These are phyloP conservation scores for Melampsora larici-populina DNA, from an alignment of 1,284 basidiomycete genomes.

Conservation along the genomic window DNA sequence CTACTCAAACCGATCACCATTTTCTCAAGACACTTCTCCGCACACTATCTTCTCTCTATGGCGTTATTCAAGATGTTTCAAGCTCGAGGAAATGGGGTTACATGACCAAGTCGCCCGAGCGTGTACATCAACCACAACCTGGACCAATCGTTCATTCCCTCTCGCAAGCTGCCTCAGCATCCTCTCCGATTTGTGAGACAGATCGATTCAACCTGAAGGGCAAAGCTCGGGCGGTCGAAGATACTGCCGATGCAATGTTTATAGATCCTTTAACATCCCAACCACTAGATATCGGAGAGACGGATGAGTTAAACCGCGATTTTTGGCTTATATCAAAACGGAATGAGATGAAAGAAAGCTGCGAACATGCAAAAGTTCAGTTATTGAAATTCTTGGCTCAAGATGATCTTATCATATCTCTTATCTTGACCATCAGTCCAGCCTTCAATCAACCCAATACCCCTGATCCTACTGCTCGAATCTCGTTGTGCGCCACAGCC, in stretches of 20 bases:
- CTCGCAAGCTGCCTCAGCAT: neutral
- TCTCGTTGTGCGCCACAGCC: slow-evolving; percentile 13
- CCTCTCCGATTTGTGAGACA: neutral
- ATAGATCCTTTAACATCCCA: neutral
- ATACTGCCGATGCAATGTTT: neutral
- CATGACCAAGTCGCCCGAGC: slow-evolving; percentile 43
- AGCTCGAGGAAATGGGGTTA: slow-evolving; percentile 41
- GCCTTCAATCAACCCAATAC: neutral
- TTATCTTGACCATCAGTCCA: slow-evolving; percentile 23
- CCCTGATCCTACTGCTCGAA: neutral
- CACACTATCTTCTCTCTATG: slow-evolving; percentile 34
- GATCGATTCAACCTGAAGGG: slow-evolving; percentile 22
- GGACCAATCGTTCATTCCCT: neutral
- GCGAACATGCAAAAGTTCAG: slow-evolving; percentile 27
- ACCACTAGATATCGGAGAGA: neutral
- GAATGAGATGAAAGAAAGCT: slow-evolving; percentile 34
- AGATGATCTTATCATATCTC: slow-evolving; percentile 4
- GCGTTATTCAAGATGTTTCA: slow-evolving; percentile 38
- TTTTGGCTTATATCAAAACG: slow-evolving; percentile 32
- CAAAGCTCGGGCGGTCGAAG: slow-evolving; percentile 17
- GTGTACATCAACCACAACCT: slow-evolving; percentile 26
- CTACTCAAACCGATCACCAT: slow-evolving; percentile 19
- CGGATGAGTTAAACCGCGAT: slow-evolving; percentile 1
- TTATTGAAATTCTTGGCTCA: slow-evolving; percentile 15
- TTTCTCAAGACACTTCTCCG: slow-evolving; percentile 36